Conservation (phyloP, 345 rosid genomes). For the Conringia planisiliqua region DNA sequence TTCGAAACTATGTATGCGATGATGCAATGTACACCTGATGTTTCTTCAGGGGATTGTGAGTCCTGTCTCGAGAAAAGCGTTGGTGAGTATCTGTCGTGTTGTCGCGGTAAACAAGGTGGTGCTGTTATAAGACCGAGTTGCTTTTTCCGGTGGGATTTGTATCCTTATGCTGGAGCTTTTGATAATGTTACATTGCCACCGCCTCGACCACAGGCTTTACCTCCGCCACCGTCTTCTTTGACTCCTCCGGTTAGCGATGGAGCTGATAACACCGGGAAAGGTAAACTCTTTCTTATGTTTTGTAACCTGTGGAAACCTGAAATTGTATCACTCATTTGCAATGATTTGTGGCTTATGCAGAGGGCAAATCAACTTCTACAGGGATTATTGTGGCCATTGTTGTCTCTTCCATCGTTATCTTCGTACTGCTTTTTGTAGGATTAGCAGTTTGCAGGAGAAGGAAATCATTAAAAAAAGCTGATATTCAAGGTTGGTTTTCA, state of each 20-base stretch:
- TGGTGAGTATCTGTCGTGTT: conserved; percentile 9
- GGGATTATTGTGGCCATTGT: background rate
- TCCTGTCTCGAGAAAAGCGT: background rate
- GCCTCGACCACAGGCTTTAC: background rate
- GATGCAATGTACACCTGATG: conserved; percentile 27
- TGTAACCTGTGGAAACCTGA: background rate
- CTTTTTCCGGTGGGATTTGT: conserved; percentile 29
- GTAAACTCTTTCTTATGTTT: background rate
- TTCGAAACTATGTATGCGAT: background rate
- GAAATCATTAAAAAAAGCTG: background rate
- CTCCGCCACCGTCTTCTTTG: conserved; percentile 8
- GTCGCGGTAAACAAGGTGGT: conserved; percentile 11
- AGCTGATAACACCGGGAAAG: background rate
- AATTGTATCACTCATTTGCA: background rate
- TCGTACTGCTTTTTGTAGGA: background rate
- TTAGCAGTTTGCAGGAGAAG: background rate
- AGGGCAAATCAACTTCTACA: background rate
- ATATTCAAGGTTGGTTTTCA: background rate
- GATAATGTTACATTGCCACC: background rate
- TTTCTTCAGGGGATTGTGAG: conserved; percentile 2
- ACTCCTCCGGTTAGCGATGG: background rate
- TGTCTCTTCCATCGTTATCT: background rate
- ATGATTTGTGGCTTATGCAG: background rate
- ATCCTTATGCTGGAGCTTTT: conserved; percentile 28
- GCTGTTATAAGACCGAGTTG: conserved; percentile 14